Percentiles rank a stretch among this genome's conserved stretches.
phyloP scores from a whole-genome alignment of 2,329 filamentous ascomycete species.

The Verticillium longisporum region DNA sequence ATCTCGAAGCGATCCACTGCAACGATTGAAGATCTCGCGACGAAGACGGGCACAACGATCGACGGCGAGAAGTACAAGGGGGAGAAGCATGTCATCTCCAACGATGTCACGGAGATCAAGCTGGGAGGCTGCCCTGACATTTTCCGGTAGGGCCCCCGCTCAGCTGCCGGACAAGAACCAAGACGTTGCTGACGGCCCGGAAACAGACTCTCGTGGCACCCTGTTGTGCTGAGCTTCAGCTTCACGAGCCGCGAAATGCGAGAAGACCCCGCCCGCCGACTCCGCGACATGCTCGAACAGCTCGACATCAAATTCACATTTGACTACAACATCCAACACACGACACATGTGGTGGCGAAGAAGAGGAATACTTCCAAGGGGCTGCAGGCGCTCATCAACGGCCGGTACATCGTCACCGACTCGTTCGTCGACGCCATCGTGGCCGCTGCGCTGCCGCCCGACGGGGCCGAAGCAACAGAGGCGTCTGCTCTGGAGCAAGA shows the following conservation, averaged over 20 bases:
- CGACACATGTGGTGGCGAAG: constrained; percentile 81
- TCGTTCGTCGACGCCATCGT: constrained; percentile 69
- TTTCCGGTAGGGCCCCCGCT: constrained; percentile 42
- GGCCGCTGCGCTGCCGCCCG: constrained; percentile 44
- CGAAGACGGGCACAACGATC: constrained; percentile 75
- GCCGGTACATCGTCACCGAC: constrained; percentile 66
- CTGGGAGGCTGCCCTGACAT: constrained; percentile 64
- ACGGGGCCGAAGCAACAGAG: constrained; percentile 39
- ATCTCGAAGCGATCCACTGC: constrained; percentile 61
- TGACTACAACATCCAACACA: constrained; percentile 62
- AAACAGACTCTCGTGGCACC: constrained; percentile 67
- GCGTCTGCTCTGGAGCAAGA: constrained; percentile 64
- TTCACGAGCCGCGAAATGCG: constrained; percentile 66
- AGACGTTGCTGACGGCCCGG: not conserved
- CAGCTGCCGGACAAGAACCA: no score
- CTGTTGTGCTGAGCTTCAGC: constrained; percentile 75
- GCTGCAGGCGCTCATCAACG: constrained; percentile 79
- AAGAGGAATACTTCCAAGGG: constrained; percentile 88
- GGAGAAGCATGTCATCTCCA: constrained; percentile 43
- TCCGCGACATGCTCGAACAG: constrained; percentile 64
- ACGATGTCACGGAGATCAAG: constrained; percentile 56
- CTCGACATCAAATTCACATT: constrained; percentile 82
- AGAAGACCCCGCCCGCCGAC: constrained; percentile 52
- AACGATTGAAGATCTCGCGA: constrained; percentile 70
- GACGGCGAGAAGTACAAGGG: constrained; percentile 67